Evolutionary conservation across 768 basidiomycete genomes (phyloP).

Genomic region (Mycena crocata): DNA sequence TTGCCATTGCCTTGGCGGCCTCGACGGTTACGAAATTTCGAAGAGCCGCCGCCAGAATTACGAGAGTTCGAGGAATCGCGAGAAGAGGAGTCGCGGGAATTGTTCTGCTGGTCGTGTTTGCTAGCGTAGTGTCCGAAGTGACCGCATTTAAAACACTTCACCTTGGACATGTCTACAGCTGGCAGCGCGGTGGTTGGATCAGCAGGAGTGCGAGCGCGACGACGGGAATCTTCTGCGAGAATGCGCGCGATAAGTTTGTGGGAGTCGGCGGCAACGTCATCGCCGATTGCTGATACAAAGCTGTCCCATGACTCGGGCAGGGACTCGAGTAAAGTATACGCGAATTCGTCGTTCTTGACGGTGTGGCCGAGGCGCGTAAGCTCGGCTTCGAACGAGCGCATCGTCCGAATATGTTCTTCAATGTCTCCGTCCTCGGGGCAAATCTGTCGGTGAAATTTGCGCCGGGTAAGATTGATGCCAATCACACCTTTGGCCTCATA

Average conservation of each 20-base stretch:
- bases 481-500: constrained; percentile 44
- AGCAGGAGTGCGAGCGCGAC: constrained; percentile 7
- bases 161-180: constrained; percentile 26
- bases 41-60: not conserved
- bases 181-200: constrained; percentile 33
- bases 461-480: constrained; percentile 38
- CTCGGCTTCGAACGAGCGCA: constrained; percentile 40
- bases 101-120: constrained; percentile 17
- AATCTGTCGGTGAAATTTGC: constrained; percentile 39
- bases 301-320: constrained; percentile 48
- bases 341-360: constrained; percentile 44
- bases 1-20: not conserved
- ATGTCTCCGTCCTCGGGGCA: constrained; percentile 46
- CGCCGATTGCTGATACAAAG: constrained; percentile 39
- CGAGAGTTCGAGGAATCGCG: too few species aligned
- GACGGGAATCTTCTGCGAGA: constrained; percentile 33
- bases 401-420: constrained; percentile 44
- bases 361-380: constrained; percentile 34
- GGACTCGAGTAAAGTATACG: constrained; percentile 42
- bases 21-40: constrained; percentile 1
- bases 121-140: constrained; percentile 20
- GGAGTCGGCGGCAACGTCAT: constrained; percentile 27
- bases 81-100: too few species aligned
- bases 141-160: constrained; percentile 17
- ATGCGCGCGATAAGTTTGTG: constrained; percentile 37